Evolutionary conservation across 176 grass and related monocot species (phyloP).

Genomic region (Carex kokanica): DNA sequence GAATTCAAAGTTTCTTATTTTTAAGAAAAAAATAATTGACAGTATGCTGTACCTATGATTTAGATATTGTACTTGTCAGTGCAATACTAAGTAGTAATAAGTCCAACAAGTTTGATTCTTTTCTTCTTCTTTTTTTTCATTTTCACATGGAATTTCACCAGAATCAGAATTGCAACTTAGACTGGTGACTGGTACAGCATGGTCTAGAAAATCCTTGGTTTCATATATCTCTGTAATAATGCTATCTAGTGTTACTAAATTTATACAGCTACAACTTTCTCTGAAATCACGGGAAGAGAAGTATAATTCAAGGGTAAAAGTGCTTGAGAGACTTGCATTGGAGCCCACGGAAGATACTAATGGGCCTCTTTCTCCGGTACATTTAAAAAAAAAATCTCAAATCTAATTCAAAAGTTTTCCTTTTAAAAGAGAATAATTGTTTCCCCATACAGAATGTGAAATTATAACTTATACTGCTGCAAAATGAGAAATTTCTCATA

Average conservation of each 20-base stretch:
- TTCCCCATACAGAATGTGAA: slow-evolving; percentile 1
- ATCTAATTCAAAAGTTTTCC: background rate
- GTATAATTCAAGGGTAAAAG: slow-evolving; percentile 36
- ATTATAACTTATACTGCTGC: background rate
- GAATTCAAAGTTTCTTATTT: background rate
- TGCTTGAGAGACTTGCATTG: slow-evolving; percentile 27
- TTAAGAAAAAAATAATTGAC: background rate
- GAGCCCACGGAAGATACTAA: slow-evolving; percentile 20
- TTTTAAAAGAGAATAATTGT: background rate
- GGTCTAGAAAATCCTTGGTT: background rate
- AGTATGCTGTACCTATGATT: background rate
- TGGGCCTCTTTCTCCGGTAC: slow-evolving; percentile 19
- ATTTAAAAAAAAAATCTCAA: background rate
- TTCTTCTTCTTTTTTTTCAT: background rate
- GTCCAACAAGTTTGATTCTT: background rate
- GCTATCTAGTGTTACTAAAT: background rate
- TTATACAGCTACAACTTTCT: slow-evolving; percentile 34
- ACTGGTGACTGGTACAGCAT: background rate
- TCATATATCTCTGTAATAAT: background rate
- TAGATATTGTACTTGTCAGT: background rate
- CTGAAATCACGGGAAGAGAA: slow-evolving; percentile 36
- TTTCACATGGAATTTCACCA: background rate
- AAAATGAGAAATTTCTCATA: background rate
- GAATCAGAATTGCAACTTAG: background rate
- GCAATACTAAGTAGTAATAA: background rate